Percentiles rank a stretch among this genome's conserved stretches.
Evolutionary conservation across 2,329 filamentous ascomycete species (phyloP).

Genomic region (Pseudocercospora pini-densiflorae): DNA sequence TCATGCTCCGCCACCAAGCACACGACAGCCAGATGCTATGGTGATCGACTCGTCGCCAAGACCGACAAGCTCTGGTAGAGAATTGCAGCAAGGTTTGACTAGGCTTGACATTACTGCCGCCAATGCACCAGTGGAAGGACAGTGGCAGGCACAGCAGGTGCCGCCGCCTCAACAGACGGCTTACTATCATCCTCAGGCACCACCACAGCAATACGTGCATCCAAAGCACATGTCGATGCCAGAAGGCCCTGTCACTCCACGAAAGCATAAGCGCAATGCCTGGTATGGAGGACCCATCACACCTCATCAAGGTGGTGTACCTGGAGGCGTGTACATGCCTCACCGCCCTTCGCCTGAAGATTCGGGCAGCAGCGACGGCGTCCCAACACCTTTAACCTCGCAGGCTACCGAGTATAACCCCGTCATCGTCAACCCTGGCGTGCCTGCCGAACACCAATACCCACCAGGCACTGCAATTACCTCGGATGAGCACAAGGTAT

Average conservation of each 20-base stretch:
- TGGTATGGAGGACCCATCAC: conserved; percentile 68
- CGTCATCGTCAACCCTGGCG: conserved; percentile 57
- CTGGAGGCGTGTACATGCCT: conserved; percentile 21
- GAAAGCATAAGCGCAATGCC: conserved; percentile 68
- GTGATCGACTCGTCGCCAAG: conserved; percentile 62
- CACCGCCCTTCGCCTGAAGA: conserved; percentile 61
- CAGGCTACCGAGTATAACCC: conserved; percentile 57
- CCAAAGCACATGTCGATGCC: conserved; percentile 44
- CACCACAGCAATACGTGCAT: conserved; percentile 38
- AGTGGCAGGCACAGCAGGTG: conserved; percentile 33
- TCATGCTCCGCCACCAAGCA: conserved; percentile 67
- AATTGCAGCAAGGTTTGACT: conserved; percentile 68
- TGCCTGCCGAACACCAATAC: conserved; percentile 49
- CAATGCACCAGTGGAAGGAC: conserved; percentile 40
- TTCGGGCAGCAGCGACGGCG: conserved; percentile 59
- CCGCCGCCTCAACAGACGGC: conserved; percentile 28
- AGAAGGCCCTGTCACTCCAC: conserved; percentile 54
- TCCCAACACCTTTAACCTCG: conserved; percentile 57
- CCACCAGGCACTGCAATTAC: conserved; percentile 42
- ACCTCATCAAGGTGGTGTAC: conserved; percentile 25
- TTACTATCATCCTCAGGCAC: conserved; percentile 24
- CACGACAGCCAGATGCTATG: conserved; percentile 75
- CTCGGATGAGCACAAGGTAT: conserved; percentile 44
- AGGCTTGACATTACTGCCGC: conserved; percentile 65
- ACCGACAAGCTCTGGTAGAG: conserved; percentile 49